Base-by-base conservation (phyloP, 148 eudicot genomes). In the Suaeda aralocaspica region DNA sequence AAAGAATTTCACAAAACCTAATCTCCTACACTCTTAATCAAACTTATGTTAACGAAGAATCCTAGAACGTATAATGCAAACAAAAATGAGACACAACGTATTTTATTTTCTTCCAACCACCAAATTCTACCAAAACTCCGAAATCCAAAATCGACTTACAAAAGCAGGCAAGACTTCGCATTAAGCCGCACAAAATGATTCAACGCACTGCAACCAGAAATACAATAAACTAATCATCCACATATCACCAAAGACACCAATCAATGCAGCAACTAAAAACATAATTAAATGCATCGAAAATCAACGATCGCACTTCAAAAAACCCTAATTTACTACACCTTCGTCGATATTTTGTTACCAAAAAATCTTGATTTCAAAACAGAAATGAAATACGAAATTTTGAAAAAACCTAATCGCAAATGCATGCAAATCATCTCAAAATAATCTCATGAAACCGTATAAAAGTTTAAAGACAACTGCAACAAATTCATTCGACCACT, bases 161-260 rank as follows among this genome's bases (percentile, higher is more conserved):
- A 13, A 46, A 29, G 24, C 74, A 71, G 30, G 74, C 74, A 70
- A 44, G 6, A 11, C n/a, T 34, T 59, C 48, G 13, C 10, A 16
- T n/a, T 3, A n/a, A 11, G 22, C 57, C 12, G 24, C 51, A 66
- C 6, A 49, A 30, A 42, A 6, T 8, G 15, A 3, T 46, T 36
- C 21, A 34, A 33, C 41, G 25, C 34, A 67, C 6, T 7, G 36
- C 45, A 26, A 44, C 34, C 13, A 46, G 1, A 7, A 45, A 58
- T 45, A 15, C 30, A 4, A 25, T 18, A 6, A 25, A 56, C n/a
- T 14, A 31, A 7, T 7, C 8, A 59, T 71, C 6, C 2, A 39
- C 39, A 55, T 14, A n/a, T 28, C 45, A n/a, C n/a, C n/a, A n/a
- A n/a, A n/a, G n/a, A n/a, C 45, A 29, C 9, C 24, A 2, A 42